Conservation (phyloP, 176 grass and related monocot species). For the Musa beccarii region DNA sequence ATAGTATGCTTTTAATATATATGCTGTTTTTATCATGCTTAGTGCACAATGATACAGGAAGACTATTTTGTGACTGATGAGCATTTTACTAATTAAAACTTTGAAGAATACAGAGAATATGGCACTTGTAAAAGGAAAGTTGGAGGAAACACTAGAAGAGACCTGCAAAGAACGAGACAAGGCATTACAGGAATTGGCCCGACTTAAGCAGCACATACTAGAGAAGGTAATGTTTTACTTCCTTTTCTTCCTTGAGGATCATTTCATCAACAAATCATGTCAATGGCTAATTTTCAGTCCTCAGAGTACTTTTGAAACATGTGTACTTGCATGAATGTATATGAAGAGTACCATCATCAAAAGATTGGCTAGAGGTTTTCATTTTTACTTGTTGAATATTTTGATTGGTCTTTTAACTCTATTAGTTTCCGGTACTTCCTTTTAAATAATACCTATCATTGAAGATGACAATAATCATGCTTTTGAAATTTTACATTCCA, state of each 20-base stretch:
- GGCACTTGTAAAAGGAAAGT: constrained; percentile 25
- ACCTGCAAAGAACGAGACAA: constrained; percentile 54
- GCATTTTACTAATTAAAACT: constrained; percentile 33
- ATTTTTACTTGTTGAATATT: neutral
- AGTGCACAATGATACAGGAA: constrained; percentile 5
- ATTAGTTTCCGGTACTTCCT: neutral
- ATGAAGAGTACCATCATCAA: neutral
- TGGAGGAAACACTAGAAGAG: constrained; percentile 51
- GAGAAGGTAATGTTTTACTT: constrained; percentile 53
- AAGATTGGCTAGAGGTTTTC: neutral
- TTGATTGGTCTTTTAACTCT: neutral
- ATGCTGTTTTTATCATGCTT: constrained; percentile 10
- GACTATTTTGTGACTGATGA: constrained; percentile 30
- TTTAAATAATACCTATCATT: neutral
- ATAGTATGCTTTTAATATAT: neutral
- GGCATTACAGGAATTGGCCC: constrained; percentile 69
- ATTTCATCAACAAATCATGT: neutral
- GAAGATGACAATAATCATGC: neutral
- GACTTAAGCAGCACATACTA: constrained; percentile 87
- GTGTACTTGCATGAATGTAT: neutral
- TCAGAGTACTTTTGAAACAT: neutral
- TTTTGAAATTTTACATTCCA: neutral
- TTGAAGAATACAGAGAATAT: constrained; percentile 75
- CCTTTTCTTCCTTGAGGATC: neutral
- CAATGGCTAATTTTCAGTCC: no score